phyloP scores from a whole-genome alignment of 257 asterid genomes.

The Linaria vulgaris region DNA sequence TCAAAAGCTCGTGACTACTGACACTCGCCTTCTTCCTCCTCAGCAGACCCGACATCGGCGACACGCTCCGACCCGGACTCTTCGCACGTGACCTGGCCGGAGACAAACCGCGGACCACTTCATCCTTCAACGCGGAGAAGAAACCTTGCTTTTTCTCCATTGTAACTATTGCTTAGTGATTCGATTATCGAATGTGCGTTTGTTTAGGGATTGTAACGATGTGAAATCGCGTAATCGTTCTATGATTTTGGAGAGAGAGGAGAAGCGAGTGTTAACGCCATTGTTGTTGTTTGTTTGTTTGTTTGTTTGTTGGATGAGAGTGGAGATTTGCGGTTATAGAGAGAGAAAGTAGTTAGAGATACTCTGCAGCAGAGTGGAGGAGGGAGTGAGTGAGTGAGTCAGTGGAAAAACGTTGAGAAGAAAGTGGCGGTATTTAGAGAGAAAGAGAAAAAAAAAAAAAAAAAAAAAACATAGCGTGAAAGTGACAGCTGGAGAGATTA shows the following conservation, averaged over 20 bases:
- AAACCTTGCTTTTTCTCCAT: conserved; percentile 94
- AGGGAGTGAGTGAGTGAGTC: no score
- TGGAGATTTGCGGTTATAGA: background rate
- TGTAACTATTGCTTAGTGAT: conserved; percentile 2
- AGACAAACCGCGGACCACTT: conserved; percentile 82
- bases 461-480: conserved; percentile 30
- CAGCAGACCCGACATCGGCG: conserved; percentile 64
- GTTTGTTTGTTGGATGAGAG: no score
- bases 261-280: conserved; percentile 18
- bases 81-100: conserved; percentile 77
- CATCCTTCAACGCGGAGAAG: conserved; percentile 82
- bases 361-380: conserved; percentile 4
- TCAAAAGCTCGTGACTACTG: conserved; percentile 33
- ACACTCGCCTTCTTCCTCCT: conserved; percentile 51
- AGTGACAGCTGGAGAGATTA: conserved; percentile 34
- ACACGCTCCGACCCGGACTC: conserved; percentile 70
- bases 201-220: background rate
- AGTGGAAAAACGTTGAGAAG: no score
- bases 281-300: conserved; percentile 18
- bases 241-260: conserved; percentile 3
- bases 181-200: background rate
- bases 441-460: no score
- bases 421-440: conserved; percentile 41
- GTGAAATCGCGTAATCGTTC: conserved; percentile 25
- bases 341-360: conserved; percentile 18